These are phyloP conservation scores for Hordeum marinum DNA, from an alignment of 176 grass and related monocot species.

Conservation along the genomic window DNA sequence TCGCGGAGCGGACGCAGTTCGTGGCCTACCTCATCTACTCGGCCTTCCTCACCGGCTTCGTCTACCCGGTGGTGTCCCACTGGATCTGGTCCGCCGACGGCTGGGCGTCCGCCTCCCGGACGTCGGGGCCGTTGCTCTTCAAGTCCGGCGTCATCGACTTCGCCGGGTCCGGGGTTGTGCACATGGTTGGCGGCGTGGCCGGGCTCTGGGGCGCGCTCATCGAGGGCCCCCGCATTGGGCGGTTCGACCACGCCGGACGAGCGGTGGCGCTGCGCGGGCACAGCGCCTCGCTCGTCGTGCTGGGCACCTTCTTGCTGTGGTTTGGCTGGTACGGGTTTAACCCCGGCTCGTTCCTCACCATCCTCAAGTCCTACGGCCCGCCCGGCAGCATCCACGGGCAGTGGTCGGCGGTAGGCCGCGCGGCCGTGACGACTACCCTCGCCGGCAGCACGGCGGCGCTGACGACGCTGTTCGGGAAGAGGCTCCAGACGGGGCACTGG, in stretches of 20 bases:
- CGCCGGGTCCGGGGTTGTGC: constrained; percentile 65
- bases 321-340: constrained; percentile 79
- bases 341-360: constrained; percentile 59
- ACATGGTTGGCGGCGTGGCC: constrained; percentile 70
- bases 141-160: constrained; percentile 70
- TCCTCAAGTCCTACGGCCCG: constrained; percentile 51
- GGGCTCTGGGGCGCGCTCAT: constrained; percentile 70
- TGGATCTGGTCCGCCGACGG: constrained; percentile 73
- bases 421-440: constrained; percentile 64
- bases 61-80: constrained; percentile 87
- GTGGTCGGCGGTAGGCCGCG: constrained; percentile 70
- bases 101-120: constrained; percentile 46
- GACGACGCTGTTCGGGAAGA: constrained; percentile 62
- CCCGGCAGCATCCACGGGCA: constrained; percentile 50
- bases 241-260: constrained; percentile 57
- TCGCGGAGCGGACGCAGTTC: constrained; percentile 91
- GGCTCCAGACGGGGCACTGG: constrained; percentile 59
- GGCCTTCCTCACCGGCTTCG: constrained; percentile 85
- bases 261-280: constrained; percentile 57
- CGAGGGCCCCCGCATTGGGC: constrained; percentile 64
- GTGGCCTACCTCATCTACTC: constrained; percentile 82
- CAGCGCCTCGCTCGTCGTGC: constrained; percentile 69
- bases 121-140: constrained; percentile 40
- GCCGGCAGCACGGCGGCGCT: constrained; percentile 62
- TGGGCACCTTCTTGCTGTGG: constrained; percentile 65